Evolutionary conservation across 2,329 filamentous ascomycete genomes (phyloP).

Genomic region (Tolypocladium ovalisporum): DNA sequence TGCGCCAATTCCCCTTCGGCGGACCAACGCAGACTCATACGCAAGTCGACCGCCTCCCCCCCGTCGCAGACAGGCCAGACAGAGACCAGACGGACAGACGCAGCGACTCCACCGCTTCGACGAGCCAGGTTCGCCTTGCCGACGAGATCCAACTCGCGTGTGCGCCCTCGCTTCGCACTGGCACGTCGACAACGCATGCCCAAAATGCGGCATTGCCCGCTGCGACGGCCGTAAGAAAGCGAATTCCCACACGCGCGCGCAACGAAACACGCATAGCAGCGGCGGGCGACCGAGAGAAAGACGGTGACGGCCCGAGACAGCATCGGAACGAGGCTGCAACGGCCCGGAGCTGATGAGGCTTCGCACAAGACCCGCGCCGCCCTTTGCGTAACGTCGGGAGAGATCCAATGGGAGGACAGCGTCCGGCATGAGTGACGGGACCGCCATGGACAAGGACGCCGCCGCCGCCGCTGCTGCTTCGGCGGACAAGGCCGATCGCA

Average conservation of each 20-base stretch:
- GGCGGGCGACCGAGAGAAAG: not conserved
- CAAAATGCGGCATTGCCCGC: not conserved
- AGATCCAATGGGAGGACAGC: conserved; percentile 17
- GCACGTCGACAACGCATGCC: not conserved
- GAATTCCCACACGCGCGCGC: not conserved
- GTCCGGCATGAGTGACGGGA: conserved; percentile 21
- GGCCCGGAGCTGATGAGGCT: conserved; percentile 3
- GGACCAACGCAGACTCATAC: not conserved
- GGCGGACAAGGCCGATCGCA: conserved; percentile 19
- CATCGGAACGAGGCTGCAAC: conserved; percentile 1
- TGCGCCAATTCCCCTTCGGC: not conserved
- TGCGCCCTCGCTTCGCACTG: not conserved
- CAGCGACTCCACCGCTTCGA: not conserved
- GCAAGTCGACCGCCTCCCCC: not conserved
- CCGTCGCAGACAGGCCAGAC: not conserved
- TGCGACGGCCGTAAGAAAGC: not conserved
- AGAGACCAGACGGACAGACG: too few relatives aligned
- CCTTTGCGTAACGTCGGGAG: conserved; percentile 10
- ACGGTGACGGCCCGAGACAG: not conserved
- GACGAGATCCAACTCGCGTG: too few relatives aligned
- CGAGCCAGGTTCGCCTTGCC: too few relatives aligned
- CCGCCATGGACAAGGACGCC: conserved; percentile 19
- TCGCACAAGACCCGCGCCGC: not conserved
- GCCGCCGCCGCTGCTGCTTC: conserved; percentile 13
- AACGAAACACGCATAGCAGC: not conserved